These are phyloP conservation scores for Millerago galiae DNA, from an alignment of 805 yeast genomes.

Conservation along the genomic window DNA sequence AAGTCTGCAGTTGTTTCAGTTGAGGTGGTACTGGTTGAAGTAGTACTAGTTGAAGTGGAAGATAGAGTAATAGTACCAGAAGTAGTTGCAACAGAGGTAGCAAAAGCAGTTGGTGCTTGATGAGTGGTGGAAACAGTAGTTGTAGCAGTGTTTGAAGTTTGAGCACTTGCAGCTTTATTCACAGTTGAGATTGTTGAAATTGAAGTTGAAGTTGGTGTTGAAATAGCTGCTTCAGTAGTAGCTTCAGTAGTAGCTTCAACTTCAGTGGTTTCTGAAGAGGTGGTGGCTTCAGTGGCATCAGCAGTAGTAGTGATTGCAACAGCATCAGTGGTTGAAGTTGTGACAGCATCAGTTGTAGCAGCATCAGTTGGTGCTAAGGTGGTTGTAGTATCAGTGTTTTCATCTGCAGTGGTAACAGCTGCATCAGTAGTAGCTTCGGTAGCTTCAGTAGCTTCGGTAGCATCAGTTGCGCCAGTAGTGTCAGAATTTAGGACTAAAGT, in stretches of 20 bases:
- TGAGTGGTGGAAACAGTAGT: conserved; percentile 20
- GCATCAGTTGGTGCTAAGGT: conserved; percentile 3
- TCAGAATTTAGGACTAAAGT: conserved; percentile 12
- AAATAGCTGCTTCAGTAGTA: conserved; percentile 6
- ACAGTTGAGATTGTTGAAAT: not conserved
- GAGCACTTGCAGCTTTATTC: conserved; percentile 10
- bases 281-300: conserved; percentile 9
- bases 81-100: conserved; percentile 27
- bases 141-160: not conserved
- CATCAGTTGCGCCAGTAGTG: conserved; percentile 4
- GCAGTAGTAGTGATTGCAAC: conserved; percentile 12
- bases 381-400: conserved; percentile 4
- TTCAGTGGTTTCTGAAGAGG: too few relatives aligned
- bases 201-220: conserved; percentile 14
- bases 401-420: conserved; percentile 4
- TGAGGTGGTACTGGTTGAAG: conserved; percentile 16
- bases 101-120: conserved; percentile 28
- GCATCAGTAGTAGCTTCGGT: not conserved
- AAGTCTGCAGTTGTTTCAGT: not conserved
- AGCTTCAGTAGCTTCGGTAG: conserved; percentile 16
- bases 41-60: conserved; percentile 16
- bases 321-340: conserved; percentile 13
- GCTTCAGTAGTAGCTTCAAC: conserved; percentile 6
- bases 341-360: conserved; percentile 15
- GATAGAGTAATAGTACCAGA: conserved; percentile 13